Conservation (phyloP, 2,329 filamentous ascomycete genomes). For the Penicillium sp. region DNA sequence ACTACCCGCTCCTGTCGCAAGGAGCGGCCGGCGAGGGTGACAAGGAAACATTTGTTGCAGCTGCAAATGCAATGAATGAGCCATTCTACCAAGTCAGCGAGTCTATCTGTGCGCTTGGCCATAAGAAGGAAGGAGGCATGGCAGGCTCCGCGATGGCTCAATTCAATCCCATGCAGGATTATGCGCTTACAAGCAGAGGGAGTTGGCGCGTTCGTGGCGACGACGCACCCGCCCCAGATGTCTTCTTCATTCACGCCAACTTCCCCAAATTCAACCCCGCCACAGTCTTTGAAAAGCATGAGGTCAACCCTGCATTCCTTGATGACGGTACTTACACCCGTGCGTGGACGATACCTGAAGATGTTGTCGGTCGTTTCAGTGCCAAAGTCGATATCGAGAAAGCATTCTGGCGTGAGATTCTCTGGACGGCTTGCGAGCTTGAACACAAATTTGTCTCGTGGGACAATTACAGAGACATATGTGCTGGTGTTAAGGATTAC, state of each 20-base stretch:
- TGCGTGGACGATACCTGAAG: conserved; percentile 33
- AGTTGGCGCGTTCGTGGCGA: conserved; percentile 31
- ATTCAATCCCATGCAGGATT: conserved; percentile 39
- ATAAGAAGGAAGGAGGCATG: conserved; percentile 28
- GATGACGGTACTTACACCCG: conserved; percentile 33
- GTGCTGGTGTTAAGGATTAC: conserved; percentile 34
- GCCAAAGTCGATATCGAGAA: conserved; percentile 34
- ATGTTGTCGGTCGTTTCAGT: conserved; percentile 31
- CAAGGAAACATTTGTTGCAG: conserved; percentile 52
- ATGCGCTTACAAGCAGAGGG: conserved; percentile 25
- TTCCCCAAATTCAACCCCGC: conserved; percentile 43
- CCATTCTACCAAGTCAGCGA: conserved; percentile 47
- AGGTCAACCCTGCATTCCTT: conserved; percentile 29
- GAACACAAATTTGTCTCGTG: conserved; percentile 35
- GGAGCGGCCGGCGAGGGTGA: conserved; percentile 50
- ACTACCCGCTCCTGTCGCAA: conserved; percentile 46
- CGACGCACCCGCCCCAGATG: conserved; percentile 28
- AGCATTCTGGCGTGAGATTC: conserved; percentile 41
- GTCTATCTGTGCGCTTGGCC: conserved; percentile 35
- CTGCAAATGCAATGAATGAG: conserved; percentile 40
- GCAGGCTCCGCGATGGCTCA: conserved; percentile 43
- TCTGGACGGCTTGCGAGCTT: conserved; percentile 39
- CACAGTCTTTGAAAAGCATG: conserved; percentile 33
- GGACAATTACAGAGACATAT: conserved; percentile 30
- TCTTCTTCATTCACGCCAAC: conserved; percentile 45